Evolutionary conservation across 192 early-diverging fungal genomes (phyloP).

Genomic region (Linnemannia hyalina): DNA sequence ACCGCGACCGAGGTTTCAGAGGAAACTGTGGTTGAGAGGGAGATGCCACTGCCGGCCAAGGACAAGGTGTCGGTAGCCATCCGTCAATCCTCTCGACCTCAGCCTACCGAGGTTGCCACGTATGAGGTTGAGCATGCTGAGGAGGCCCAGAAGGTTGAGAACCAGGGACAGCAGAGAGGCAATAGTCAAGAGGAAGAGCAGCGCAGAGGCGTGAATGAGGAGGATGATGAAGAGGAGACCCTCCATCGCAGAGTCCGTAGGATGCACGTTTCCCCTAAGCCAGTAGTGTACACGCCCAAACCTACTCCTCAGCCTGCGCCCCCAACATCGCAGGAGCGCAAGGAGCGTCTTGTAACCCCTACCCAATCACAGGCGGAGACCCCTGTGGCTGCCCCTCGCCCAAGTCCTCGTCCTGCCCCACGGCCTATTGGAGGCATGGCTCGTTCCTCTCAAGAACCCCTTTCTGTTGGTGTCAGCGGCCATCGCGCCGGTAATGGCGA

Average conservation of each 20-base stretch:
- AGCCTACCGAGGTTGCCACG: not conserved
- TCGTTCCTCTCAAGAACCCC: constrained; percentile 3
- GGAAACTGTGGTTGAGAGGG: not conserved
- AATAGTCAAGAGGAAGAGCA: not conserved
- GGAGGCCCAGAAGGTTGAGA: not conserved
- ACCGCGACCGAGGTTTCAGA: not conserved
- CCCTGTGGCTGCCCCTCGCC: constrained; percentile 37
- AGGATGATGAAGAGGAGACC: constrained; percentile 47
- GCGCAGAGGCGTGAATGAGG: not conserved
- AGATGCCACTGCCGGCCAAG: not conserved
- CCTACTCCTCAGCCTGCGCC: constrained; percentile 16
- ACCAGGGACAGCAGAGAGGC: not conserved
- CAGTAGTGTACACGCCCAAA: not conserved
- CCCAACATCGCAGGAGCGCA: not conserved
- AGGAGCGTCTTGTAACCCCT: not conserved
- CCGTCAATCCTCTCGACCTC: not conserved
- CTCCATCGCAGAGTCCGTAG: constrained; percentile 32
- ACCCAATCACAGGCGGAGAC: not conserved
- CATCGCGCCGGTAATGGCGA: not conserved
- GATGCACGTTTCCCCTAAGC: constrained; percentile 4
- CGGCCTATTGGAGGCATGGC: constrained; percentile 34
- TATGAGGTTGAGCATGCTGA: not conserved
- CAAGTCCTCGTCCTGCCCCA: constrained; percentile 25
- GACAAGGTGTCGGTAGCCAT: not conserved
- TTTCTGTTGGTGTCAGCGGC: not conserved